phyloP scores from a whole-genome alignment of 495 filamentous ascomycete genomes.

The Lophium mytilinum region DNA sequence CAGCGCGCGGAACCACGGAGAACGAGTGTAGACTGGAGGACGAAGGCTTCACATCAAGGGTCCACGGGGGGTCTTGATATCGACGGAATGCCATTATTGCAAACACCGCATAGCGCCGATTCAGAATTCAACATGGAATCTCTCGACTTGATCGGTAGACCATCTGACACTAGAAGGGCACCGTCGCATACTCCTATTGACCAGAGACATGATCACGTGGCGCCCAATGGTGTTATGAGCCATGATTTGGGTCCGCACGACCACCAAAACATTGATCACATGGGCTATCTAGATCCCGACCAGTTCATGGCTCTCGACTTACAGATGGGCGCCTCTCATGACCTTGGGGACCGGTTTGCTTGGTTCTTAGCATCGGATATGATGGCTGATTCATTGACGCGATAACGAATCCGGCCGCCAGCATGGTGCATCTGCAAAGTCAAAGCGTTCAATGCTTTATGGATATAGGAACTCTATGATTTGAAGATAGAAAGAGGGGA shows the following conservation, averaged over 20 bases:
- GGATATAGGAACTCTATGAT: too few relatives aligned
- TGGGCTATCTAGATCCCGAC: neutral
- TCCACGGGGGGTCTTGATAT: neutral
- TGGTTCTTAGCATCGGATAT: neutral
- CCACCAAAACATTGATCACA: neutral
- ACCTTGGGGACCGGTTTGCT: neutral
- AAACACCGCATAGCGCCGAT: neutral
- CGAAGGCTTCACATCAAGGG: neutral
- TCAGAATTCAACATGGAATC: neutral
- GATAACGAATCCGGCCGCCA: neutral
- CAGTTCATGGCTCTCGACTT: neutral
- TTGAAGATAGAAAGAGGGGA: too few relatives aligned
- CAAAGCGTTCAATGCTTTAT: too few relatives aligned
- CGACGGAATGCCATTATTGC: neutral
- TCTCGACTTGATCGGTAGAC: neutral
- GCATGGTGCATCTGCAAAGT: too few relatives aligned
- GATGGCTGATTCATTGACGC: neutral
- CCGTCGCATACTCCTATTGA: neutral
- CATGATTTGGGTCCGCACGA: neutral
- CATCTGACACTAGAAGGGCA: neutral
- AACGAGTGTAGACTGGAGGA: neutral
- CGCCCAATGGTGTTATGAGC: neutral
- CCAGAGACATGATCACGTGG: neutral
- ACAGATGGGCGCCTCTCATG: neutral
- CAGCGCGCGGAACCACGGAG: neutral